Evolutionary conservation across 2,329 filamentous ascomycete species (phyloP), one percentile per base, ranked within the genome.

Genomic region (Calonectria pseudoturangicola): DNA sequence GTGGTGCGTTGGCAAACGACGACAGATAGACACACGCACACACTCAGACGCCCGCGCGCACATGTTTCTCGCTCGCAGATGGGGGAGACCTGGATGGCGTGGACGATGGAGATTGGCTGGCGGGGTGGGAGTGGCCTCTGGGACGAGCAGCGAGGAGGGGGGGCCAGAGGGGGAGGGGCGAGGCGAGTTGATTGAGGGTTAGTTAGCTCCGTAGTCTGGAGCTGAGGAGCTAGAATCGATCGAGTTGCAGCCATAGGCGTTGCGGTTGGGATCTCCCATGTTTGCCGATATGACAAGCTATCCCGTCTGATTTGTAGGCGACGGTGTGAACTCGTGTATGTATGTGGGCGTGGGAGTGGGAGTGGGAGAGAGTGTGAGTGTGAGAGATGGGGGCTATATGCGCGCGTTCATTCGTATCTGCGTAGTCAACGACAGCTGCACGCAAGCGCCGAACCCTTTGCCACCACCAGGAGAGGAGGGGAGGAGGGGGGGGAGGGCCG

Each of bases 101-200:
- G 80, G 80, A 78, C 70, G 75, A 74, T 62, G 71, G 71, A 75
- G 79, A 81, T 80, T 77, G 78, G 77, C 68, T 70, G 72, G 65
- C 48, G 33, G 63, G 68, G 71, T 71, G 73, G 62, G 50, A 33
- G 28, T 28, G 50, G 50, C 50, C 18, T 54, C 27, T 54, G 50
- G 50, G 50, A n/a, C 16, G 50, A 39, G 41, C 47, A 39, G 45
- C 39, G 39, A 36, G 36, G 10, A 27, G 15, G 13, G 15, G 36
- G 16, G 33, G 43, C 8, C 41, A 25, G 5, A 18, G 36, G 16
- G 45, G 41, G 27, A 33, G 36, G 25, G 30, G 39, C 21, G 1
- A 43, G 56, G 39, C 18, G n/a, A 28, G 33, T 33, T 25, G 33
- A 51, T 28, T 65, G 62, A 21, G 51, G 28, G 36, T 48, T 47